Evolutionary conservation across 164 flowering plant genomes (phyloP).

Genomic region (Vitis riparia): DNA sequence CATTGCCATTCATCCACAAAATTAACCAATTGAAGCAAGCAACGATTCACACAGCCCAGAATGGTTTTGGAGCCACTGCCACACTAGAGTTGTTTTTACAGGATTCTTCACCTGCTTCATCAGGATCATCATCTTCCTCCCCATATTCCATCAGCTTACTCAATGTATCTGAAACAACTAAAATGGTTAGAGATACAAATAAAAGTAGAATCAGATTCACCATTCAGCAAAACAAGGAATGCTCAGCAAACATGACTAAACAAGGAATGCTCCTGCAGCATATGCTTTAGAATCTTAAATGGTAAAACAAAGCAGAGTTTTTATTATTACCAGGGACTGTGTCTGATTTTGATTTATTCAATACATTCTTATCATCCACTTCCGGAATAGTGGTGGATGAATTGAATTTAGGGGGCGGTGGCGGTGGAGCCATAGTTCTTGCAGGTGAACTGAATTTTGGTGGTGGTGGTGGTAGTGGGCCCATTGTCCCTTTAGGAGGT

Average conservation of each 20-base stretch:
- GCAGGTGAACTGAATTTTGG: constrained; percentile 20
- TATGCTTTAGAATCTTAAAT: neutral
- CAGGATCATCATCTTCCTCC: constrained; percentile 78
- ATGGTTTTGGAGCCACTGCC: constrained; percentile 53
- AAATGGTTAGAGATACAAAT: neutral
- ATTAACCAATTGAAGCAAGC: neutral
- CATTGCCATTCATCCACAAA: neutral
- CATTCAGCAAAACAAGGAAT: neutral
- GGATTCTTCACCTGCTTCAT: constrained; percentile 34
- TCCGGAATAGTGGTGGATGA: constrained; percentile 20
- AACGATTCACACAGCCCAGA: constrained; percentile 62
- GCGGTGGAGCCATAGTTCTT: constrained; percentile 19
- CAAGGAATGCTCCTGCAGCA: too few species aligned
- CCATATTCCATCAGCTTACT: constrained; percentile 88
- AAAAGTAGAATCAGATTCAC: too few species aligned
- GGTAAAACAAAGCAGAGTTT: neutral
- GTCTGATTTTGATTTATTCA: constrained; percentile 28
- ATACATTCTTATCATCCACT: constrained; percentile 17
- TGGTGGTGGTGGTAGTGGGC: constrained; percentile 52
- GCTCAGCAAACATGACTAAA: too few species aligned
- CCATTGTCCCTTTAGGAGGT: constrained; percentile 41
- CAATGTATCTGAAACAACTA: constrained; percentile 59
- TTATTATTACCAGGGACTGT: constrained; percentile 50
- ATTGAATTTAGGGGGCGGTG: constrained; percentile 39
- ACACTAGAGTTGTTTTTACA: constrained; percentile 16